Evolutionary conservation across 192 early-diverging fungal genomes (phyloP), one percentile per base, ranked within the genome.

Genomic region (Podila minutissima): DNA sequence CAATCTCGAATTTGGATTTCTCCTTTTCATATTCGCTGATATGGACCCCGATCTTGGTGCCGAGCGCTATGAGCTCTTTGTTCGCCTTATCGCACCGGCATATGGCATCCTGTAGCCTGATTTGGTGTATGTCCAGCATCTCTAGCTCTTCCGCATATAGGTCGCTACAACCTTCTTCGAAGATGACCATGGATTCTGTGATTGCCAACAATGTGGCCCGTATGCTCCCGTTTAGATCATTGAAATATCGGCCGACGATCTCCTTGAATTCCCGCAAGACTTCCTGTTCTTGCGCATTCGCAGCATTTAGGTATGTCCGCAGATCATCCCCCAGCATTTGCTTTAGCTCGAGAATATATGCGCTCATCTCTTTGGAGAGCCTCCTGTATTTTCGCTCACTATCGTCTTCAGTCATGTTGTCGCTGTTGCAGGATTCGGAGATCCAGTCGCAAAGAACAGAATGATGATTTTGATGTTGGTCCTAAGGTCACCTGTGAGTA

Each of bases 131-230:
- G 28, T 62, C 33, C 33, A 62, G 60, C 33, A 62, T 62, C 60
- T 62, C 60, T 35, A 62, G 26, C 60, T 62, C 31, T 1, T 62
- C 60, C 60, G 10, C 60, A 35, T 33, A 62, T 33, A 62, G 60
- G 60, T 62, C 29, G 60, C 7, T 62, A 62, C 60, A 35, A 62
- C 60, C 60, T 62, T 62, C 60, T 62, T 62, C 60, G 33, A 62
- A 62, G 60, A 62, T 62, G 60, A 62, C 60, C 60, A 62, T 62
- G 60, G 60, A 62, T 62, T 62, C 60, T 62, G 60, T 62, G 60
- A 62, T 62, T 62, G 31, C 60, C 60, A 62, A 33, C 60, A 62
- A 33, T 20, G 31, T 33, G 29, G 28, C 60, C 60, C 31, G 60
- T 35, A 62, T 62, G 33, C 29, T 62, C 33, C 33, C 60, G 20